Base-by-base conservation (phyloP, 441 rosid genomes). In the Euphorbia schlechtendalii region DNA sequence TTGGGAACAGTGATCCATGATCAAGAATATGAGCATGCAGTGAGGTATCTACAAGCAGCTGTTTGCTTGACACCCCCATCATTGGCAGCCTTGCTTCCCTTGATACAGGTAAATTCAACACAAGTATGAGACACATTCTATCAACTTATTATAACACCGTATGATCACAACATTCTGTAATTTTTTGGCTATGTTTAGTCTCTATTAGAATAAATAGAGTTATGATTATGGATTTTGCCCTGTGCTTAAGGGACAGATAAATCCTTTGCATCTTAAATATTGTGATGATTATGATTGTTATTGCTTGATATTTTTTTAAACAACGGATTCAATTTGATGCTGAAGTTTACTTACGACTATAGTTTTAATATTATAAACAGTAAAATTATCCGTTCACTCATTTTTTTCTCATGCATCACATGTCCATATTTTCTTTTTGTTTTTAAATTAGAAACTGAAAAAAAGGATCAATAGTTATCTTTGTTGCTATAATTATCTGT, bases 81-180 rank as follows among this genome's bases (percentile, higher is more conserved):
- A 28, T 63, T 82, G 54, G 80, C 75, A 15, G 94, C 90, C 28
- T 76, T 92, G 52, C 86, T 83, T 80, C 94, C 98, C 55, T 77
- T 92, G 74, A 63, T 82, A 69, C 92, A 92, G 87, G 97, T 92
- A 75, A 51, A 46, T 30, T n/a, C 34, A 67, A 57, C 32, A 34
- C 55, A 25, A 17, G 1, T 28, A 12, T 56, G 9, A 17, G 20
- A 12, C 22, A 21, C 24, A 52, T 1, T 52, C 13, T 20, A 2
- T 52, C 21, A 8, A 9, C 18, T 21, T 20, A 2, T 52, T 52
- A 52, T 52, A 20, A 10, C 56, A 52, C 56, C 21, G 8, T 21
- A 21, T 46, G 6, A 27, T 14, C 27, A 34, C 40, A n/a, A 18
- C 20, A 51, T 49, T 27, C 18, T 7, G 2, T 49, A n/a, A n/a